Conservation (phyloP, 106 monocot genomes). For the Dendrobium chrysotoxum region DNA sequence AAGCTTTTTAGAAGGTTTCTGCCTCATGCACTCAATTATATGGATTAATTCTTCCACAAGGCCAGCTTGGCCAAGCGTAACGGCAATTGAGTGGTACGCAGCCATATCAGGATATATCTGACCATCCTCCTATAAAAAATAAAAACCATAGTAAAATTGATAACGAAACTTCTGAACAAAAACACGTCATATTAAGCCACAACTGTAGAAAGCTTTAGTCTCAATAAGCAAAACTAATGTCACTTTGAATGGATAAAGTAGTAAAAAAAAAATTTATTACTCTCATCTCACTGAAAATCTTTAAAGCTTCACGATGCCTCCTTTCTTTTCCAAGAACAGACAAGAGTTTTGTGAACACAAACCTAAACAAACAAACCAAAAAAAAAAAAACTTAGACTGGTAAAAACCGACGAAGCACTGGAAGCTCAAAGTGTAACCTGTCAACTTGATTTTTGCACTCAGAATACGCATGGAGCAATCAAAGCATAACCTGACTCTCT, state of each 20-base stretch:
- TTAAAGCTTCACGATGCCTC: conserved; percentile 72
- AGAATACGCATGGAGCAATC: not conserved
- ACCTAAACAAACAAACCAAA: conserved; percentile 39
- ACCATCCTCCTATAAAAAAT: conserved; percentile 50
- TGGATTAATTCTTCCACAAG: conserved; percentile 64
- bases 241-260: not conserved
- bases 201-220: not conserved
- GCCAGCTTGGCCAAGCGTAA: conserved; percentile 92
- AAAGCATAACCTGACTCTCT: not conserved
- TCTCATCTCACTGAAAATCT: conserved; percentile 63
- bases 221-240: not conserved
- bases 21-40: conserved; percentile 66
- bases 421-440: not conserved
- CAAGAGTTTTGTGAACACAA: conserved; percentile 90
- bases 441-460: not conserved
- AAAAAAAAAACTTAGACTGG: not conserved
- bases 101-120: conserved; percentile 95
- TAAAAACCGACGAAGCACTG: conserved; percentile 1
- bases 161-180: not conserved
- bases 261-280: conserved; percentile 26
- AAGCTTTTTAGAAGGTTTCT: conserved; percentile 60
- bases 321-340: conserved; percentile 83
- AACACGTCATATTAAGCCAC: not conserved
- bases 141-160: not conserved
- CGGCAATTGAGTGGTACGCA: conserved; percentile 87